These are phyloP conservation scores for Omphalotus guepiniiformis DNA, from an alignment of 768 basidiomycete species.

Conservation along the genomic window DNA sequence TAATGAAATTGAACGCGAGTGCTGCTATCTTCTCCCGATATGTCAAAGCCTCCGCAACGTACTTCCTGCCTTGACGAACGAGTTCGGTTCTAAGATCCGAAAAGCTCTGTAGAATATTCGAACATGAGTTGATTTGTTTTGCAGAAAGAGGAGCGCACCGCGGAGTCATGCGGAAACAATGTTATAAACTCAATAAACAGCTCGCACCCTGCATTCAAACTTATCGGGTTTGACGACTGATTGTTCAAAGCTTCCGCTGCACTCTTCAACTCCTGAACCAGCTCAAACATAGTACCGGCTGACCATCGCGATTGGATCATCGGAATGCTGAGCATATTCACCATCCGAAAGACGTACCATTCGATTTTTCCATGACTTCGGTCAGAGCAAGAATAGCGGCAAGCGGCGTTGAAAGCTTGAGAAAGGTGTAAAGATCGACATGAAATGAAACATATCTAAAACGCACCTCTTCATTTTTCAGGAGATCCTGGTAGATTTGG, in stretches of 20 bases:
- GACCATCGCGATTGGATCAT: constrained; percentile 11
- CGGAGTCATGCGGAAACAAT: constrained; percentile 75
- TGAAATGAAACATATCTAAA: not conserved
- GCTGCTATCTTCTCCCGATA: constrained; percentile 90
- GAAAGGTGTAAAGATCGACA: constrained; percentile 1
- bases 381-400: constrained; percentile 87
- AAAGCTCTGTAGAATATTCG: constrained; percentile 56
- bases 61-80: constrained; percentile 74
- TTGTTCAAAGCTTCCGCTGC: constrained; percentile 62
- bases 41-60: constrained; percentile 72
- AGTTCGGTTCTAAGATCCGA: constrained; percentile 78
- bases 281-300: constrained; percentile 94
- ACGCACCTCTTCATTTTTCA: constrained; percentile 64
- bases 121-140: constrained; percentile 12
- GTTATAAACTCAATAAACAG: constrained; percentile 90
- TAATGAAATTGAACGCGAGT: constrained; percentile 87
- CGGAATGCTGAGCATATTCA: constrained; percentile 6
- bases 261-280: constrained; percentile 77
- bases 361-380: constrained; percentile 73
- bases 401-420: constrained; percentile 73
- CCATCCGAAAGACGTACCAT: constrained; percentile 41
- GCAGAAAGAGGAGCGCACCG: constrained; percentile 42
- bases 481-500: constrained; percentile 53
- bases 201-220: constrained; percentile 85
- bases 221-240: constrained; percentile 72